These are phyloP conservation scores for Nepenthes mirabilis DNA, from an alignment of 148 eudicot species.

Conservation along the genomic window DNA sequence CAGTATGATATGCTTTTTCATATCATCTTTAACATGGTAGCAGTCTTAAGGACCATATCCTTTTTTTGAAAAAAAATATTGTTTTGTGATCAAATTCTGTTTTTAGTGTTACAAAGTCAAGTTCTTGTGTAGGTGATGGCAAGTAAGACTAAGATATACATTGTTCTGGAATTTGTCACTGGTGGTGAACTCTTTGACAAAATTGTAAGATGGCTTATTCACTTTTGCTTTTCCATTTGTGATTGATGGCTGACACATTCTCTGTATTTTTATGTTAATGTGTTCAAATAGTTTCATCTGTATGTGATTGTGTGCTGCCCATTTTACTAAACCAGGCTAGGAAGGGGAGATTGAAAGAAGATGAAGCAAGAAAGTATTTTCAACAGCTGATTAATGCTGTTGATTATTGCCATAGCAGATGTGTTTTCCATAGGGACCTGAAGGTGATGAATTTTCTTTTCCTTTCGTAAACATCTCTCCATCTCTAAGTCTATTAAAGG, in stretches of 20 bases:
- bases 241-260: not conserved
- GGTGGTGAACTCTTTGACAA: slow-evolving; percentile 97
- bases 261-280: not conserved
- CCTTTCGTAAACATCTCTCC: not conserved
- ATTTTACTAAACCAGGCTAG: slow-evolving; percentile 42
- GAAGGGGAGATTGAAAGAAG: slow-evolving; percentile 86
- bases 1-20: not conserved
- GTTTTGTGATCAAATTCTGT: slow-evolving; percentile 9
- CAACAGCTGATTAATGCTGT: slow-evolving; percentile 93
- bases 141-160: slow-evolving; percentile 87
- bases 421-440: slow-evolving; percentile 85
- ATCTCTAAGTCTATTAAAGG: not conserved
- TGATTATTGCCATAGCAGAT: slow-evolving; percentile 93
- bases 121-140: slow-evolving; percentile 72
- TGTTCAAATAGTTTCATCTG: not conserved
- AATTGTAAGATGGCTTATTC: slow-evolving; percentile 45
- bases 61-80: not conserved
- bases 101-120: slow-evolving; percentile 12
- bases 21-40: not conserved
- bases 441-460: slow-evolving; percentile 34
- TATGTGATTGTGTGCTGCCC: slow-evolving; percentile 1
- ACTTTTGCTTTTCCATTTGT: not conserved
- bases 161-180: slow-evolving; percentile 80
- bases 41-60: not conserved
- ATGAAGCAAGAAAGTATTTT: slow-evolving; percentile 83